Base-by-base conservation (phyloP, 2,329 filamentous ascomycete genomes). In the Daldinia sp. region DNA sequence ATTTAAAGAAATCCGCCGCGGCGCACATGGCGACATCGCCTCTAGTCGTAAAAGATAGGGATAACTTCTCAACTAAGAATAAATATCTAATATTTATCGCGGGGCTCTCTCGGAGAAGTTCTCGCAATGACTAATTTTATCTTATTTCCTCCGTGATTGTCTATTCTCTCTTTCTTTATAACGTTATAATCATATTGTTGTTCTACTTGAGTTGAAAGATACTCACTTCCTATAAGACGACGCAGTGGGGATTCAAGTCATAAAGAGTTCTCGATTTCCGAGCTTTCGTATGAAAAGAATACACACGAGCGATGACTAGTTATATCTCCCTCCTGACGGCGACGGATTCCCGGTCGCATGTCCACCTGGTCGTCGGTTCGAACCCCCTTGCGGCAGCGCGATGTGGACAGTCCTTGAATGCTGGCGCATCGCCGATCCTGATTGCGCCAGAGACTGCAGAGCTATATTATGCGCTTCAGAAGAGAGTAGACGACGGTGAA, bases 381-480 rank as follows among this genome's bases (percentile, higher is more conserved):
- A 95, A 94, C 72, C 88, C 94, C 11, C 85, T 99, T 37, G 94
- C 95, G n/a, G 90, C 90, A 53, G 86, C 93, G 29, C 87, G 95
- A 70, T 96, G 92, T 79, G 80, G 85, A 10, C 91, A 92, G 73
- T 94, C 92, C 2, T 78, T 97, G 51, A 86, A 90, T 71, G 91
- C 92, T 13, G 94, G 94, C 71, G 95, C 95, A 50, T 86, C 78
- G 47, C 93, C 95, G 0, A 85, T 95, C 39, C 80, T 98, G 43
- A 83, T 99, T 72, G 88, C 93, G 2, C 89, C 92, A 0, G 84
- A 85, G 56, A 82, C 85, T 1, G 81, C 83, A 6, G 84, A 87
- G 37, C 73, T 87, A 19, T 85, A 88, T 70, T 85, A 85, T 71
- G 80, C 79, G 25, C 76, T 90, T 8, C 82, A 86, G 67, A 86